Base-by-base conservation (phyloP, 1,284 basidiomycete species). In the Cryptococcus sp. region DNA sequence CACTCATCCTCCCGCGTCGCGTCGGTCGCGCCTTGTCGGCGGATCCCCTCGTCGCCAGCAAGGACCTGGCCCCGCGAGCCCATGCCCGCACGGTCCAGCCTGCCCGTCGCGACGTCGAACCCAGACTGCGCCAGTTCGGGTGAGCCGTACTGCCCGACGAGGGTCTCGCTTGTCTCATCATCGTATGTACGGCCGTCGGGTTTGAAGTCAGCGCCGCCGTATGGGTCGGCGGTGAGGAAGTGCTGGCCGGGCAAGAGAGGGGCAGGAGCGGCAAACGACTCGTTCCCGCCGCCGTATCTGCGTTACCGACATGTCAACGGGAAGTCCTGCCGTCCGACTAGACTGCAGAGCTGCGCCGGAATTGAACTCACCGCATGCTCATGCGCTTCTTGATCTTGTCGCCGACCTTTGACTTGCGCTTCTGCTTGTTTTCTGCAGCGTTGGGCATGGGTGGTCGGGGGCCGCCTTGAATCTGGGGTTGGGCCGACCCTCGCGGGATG, bases 331-430 rank as follows among this genome's bases (percentile, higher is more conserved):
- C n/a, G n/a, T n/a, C n/a, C n/a, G n/a, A n/a, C n/a, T n/a, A n/a
- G n/a, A n/a, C n/a, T n/a, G n/a, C n/a, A 46, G 24, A 20, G n/a
- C 45, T 4, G 7, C 8, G 3, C 3, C 6, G 16, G 15, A 33
- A 4, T 5, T 9, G 28, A 33, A 63, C 74, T 51, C 51, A 94
- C 72, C 91, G 84, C 82, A 87, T 88, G 16, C 89, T 91, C 85
- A 93, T 86, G 63, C 91, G 87, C 78, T 90, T 89, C 83, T 90
- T 91, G 77, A 94, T 91, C 80, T 89, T 90, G 82, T 93, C 91
- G 73, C 90, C 89, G 55, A 94, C 87, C 55, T 85, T 82, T 56
- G 87, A 86, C 73, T 87, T 88, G 38, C 74, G 60, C 16, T 71
- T 68, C 36, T 56, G 58, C 42, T 63, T 64, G 39, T 57, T 53